Percentiles rank a stretch among this genome's conserved stretches.
Conservation (phyloP, 306 rosid species). For the Arachis stenosperma region DNA sequence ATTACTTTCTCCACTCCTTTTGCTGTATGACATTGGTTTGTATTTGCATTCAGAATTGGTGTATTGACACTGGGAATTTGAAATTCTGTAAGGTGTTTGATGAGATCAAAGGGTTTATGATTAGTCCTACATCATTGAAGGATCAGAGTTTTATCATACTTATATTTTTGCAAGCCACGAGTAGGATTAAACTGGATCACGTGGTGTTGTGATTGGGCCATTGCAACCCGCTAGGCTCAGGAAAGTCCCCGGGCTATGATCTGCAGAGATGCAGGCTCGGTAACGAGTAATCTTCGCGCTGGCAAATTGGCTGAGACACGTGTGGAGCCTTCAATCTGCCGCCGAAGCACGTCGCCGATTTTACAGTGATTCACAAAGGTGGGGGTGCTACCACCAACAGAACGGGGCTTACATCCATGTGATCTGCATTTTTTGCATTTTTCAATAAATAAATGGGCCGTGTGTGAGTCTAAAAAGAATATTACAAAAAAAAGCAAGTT, state of each 20-base stretch:
- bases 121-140: neutral
- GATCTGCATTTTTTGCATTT: neutral
- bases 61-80: no score
- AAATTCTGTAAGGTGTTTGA: no score
- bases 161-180: neutral
- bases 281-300: neutral
- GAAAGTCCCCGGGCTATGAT: slow-evolving; percentile 46
- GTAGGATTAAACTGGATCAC: neutral
- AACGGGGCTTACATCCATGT: slow-evolving; percentile 47
- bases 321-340: slow-evolving; percentile 36
- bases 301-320: slow-evolving; percentile 42
- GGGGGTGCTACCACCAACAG: neutral
- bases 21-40: no score
- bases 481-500: neutral
- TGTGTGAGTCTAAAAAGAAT: neutral
- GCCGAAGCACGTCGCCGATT: slow-evolving; percentile 12
- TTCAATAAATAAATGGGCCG: neutral
- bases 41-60: no score
- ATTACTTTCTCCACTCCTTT: no score
- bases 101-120: no score
- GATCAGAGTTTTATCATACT: fast-evolving
- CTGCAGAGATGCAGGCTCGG: slow-evolving; percentile 39
- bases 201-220: slow-evolving; percentile 37
- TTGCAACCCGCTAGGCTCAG: neutral
- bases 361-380: slow-evolving; percentile 42